Evolutionary conservation across 306 rosid genomes (phyloP), one percentile per base, ranked within the genome.

Genomic region (Vigna radiata): DNA sequence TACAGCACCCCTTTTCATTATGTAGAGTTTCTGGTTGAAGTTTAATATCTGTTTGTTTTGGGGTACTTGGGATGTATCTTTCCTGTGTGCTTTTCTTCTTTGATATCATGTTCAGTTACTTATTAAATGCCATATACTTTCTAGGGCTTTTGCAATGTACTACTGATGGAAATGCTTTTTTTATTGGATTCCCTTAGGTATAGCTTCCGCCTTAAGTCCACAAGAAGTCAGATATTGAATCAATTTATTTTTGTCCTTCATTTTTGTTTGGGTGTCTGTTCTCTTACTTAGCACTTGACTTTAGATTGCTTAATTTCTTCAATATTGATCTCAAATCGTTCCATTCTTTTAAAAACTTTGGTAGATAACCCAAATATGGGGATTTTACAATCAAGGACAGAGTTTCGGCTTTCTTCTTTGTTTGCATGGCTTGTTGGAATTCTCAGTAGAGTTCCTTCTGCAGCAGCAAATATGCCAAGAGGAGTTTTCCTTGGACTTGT

Each of bases 371-470:
- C 63, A 21, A 44, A 37, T 66, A 10, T 53, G 55, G 55, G 74
- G 63, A 54, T 86, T 37, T 71, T 89, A 48, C 83, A 74, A 69
- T n/a, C 67, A 3, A 70, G 73, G 78, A n/a, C 69, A 69, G 84
- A 55, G 77, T 65, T 78, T 70, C 27, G 41, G 69, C 91, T 92
- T 44, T 84, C 93, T 75, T 86, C 87, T 83, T 81, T 92, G 83
- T 96, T 96, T 79, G 77, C 81, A 18, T 92, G 98, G 99, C 88
- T 93, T 55, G 88, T 86, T 66, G 78, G 77, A 75, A 87, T 74
- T 79, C 87, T 88, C 25, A 73, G 86, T 47, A 79, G 78, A 79
- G 62, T 72, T n/a, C 77, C 73, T 65, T 80, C 84, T 10, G 79
- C 76, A 15, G 82, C 83, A 52, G 65, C 76, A 77, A 76, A 67